These are phyloP conservation scores for Macadamia integrifolia DNA, from an alignment of 164 flowering plant genomes.

Conservation along the genomic window DNA sequence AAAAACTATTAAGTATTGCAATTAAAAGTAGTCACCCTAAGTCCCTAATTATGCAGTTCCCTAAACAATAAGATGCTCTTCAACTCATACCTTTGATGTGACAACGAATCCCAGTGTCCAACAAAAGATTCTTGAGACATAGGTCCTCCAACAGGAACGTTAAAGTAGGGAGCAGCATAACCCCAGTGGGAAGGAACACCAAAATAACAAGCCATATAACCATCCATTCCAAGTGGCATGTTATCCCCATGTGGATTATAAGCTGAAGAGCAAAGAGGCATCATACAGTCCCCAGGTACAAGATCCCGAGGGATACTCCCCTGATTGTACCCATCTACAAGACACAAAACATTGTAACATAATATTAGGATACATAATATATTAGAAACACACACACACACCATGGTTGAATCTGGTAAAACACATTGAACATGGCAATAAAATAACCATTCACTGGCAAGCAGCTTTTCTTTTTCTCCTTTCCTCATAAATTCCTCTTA, in stretches of 20 bases:
- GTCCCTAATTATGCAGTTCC: too few relatives aligned
- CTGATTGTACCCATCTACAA: constrained; percentile 53
- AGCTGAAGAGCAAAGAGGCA: constrained; percentile 54
- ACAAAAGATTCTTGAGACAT: constrained; percentile 64
- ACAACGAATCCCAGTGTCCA: constrained; percentile 36
- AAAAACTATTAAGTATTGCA: background rate
- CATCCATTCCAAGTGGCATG: constrained; percentile 72
- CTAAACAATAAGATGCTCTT: background rate
- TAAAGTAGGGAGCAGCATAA: constrained; percentile 54
- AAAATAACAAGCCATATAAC: constrained; percentile 46
- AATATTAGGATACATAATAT: background rate
- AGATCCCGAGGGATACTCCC: constrained; percentile 64
- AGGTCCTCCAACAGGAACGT: constrained; percentile 50
- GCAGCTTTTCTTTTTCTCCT: constrained; percentile 80
- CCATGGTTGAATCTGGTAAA: background rate
- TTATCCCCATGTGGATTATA: constrained; percentile 73
- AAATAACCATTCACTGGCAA: constrained; percentile 57
- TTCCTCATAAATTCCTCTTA: constrained; percentile 7
- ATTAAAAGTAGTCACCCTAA: too few relatives aligned
- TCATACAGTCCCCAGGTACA: constrained; percentile 56
- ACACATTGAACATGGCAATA: background rate
- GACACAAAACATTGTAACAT: background rate
- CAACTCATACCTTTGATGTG: constrained; percentile 48
- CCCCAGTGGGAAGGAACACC: constrained; percentile 64
- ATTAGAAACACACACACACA: too few relatives aligned